A percentile compares a stretch with the other conserved stretches of the same genome.
These are phyloP conservation scores for Candida freyschussii DNA, from an alignment of 1,139 yeast genomes.

Conservation along the genomic window DNA sequence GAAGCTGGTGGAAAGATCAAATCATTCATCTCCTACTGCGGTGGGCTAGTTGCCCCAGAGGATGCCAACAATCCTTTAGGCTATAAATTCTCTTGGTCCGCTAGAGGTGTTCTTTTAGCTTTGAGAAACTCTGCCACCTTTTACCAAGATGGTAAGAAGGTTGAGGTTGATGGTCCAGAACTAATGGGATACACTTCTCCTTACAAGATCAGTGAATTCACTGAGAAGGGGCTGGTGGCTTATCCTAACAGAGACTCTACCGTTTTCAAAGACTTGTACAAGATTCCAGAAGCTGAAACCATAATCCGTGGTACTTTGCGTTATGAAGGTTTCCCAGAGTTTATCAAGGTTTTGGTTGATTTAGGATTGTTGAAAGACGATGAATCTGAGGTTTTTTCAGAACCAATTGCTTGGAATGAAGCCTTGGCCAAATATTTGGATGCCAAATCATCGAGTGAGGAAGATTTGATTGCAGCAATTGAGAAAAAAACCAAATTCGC, in stretches of 20 bases:
- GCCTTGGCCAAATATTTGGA: constrained; percentile 76
- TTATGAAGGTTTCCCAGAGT: constrained; percentile 98
- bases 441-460: constrained; percentile 62
- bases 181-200: constrained; percentile 95
- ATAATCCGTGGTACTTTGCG: constrained; percentile 95
- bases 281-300: constrained; percentile 96
- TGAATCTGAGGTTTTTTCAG: constrained; percentile 51
- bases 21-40: constrained; percentile 94
- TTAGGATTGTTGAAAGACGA: constrained; percentile 87
- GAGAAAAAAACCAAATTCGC: constrained; percentile 76
- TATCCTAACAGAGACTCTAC: constrained; percentile 99
- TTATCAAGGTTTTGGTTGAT: constrained; percentile 91
- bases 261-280: constrained; percentile 82
- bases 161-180: constrained; percentile 77
- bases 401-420: constrained; percentile 77
- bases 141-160: constrained; percentile 82
- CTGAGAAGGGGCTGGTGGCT: constrained; percentile 60
- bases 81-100: constrained; percentile 98
- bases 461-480: constrained; percentile 71
- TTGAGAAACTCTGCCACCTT: constrained; percentile 89
- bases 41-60: constrained; percentile 98
- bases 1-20: constrained; percentile 84
- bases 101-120: constrained; percentile 95
- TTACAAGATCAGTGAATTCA: constrained; percentile 92
- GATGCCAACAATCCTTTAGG: constrained; percentile 96